Conservation (phyloP, 768 basidiomycete genomes). For the Tylopilus plumbeoviolaceoides region DNA sequence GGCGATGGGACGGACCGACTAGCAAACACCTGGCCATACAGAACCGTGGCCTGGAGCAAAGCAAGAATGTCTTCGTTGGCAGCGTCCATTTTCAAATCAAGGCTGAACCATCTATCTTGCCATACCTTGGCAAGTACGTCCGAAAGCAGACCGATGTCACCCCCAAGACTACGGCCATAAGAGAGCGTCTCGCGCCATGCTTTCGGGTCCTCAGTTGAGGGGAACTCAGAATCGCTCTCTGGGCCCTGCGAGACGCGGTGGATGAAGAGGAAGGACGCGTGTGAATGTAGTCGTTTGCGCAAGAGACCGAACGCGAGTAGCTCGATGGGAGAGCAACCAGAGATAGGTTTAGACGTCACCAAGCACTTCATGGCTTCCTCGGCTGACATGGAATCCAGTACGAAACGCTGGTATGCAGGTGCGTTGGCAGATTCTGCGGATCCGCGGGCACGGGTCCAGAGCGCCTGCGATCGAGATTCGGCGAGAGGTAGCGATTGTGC, state of each 20-base stretch:
- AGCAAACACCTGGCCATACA: slow-evolving; percentile 61
- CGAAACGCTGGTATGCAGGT: slow-evolving; percentile 50
- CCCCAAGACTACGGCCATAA: slow-evolving; percentile 62
- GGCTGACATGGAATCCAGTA: slow-evolving; percentile 47
- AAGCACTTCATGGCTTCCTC: slow-evolving; percentile 50
- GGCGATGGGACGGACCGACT: slow-evolving; percentile 46
- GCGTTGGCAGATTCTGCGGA: slow-evolving; percentile 25
- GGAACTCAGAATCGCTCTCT: slow-evolving; percentile 15
- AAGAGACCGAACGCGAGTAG: slow-evolving; percentile 49
- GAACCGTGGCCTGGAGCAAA: slow-evolving; percentile 54
- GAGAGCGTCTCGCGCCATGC: slow-evolving; percentile 49
- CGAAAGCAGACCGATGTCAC: slow-evolving; percentile 50
- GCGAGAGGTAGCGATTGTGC: slow-evolving; percentile 38
- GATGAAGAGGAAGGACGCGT: slow-evolving; percentile 55
- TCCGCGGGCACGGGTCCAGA: slow-evolving; percentile 39
- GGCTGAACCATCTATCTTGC: slow-evolving; percentile 33
- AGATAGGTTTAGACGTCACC: slow-evolving; percentile 5
- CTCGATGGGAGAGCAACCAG: slow-evolving; percentile 38
- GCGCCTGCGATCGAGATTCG: slow-evolving; percentile 38
- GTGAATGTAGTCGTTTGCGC: slow-evolving; percentile 47
- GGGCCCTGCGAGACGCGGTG: slow-evolving; percentile 32
- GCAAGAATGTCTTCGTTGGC: slow-evolving; percentile 46
- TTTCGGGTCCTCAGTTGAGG: slow-evolving; percentile 23
- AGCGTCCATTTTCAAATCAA: slow-evolving; percentile 25
- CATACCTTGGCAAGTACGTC: slow-evolving; percentile 55